A percentile compares a stretch with the other conserved stretches of the same genome.
Evolutionary conservation across 2,329 filamentous ascomycete genomes (phyloP).

Genomic region (Ceratocystis diversiconidia): DNA sequence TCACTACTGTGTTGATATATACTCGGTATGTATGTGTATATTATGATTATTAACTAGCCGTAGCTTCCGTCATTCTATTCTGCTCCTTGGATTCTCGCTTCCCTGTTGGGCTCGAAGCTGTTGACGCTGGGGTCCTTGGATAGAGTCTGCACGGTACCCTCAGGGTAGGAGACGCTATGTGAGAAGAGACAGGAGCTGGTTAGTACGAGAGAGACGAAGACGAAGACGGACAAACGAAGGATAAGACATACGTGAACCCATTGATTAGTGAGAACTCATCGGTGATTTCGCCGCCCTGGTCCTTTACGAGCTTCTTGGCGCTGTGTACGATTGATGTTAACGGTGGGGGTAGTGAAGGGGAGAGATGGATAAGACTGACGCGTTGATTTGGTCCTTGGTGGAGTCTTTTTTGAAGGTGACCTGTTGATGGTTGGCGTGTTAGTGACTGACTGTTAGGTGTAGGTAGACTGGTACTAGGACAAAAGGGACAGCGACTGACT

Average conservation of each 20-base stretch:
- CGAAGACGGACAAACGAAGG: not conserved
- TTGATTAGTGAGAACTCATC: slow-evolving; percentile 81
- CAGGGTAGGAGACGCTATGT: slow-evolving; percentile 47
- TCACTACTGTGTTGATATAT: too few species aligned
- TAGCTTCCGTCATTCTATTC: not conserved
- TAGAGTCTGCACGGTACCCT: slow-evolving; percentile 46
- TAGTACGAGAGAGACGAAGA: not conserved
- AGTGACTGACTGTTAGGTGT: not conserved
- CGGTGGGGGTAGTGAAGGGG: not conserved
- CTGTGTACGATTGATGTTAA: slow-evolving; percentile 28
- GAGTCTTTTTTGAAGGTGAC: slow-evolving; percentile 66
- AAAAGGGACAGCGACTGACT: slow-evolving; percentile 26
- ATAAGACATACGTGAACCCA: slow-evolving; percentile 66
- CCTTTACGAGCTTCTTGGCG: slow-evolving; percentile 58
- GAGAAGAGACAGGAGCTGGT: not conserved
- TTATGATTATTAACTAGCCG: too few species aligned
- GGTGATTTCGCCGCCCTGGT: slow-evolving; percentile 70
- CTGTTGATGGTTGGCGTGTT: slow-evolving; percentile 32
- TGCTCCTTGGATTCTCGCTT: slow-evolving; percentile 2
- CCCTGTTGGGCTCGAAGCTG: slow-evolving; percentile 56
- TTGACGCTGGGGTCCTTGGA: slow-evolving; percentile 57
- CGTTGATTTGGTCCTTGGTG: slow-evolving; percentile 49
- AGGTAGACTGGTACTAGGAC: slow-evolving; percentile 19
- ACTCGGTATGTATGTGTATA: too few species aligned
- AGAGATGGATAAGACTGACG: slow-evolving; percentile 33